phyloP scores from a whole-genome alignment of 441 rosid species.

The California macrophylla region DNA sequence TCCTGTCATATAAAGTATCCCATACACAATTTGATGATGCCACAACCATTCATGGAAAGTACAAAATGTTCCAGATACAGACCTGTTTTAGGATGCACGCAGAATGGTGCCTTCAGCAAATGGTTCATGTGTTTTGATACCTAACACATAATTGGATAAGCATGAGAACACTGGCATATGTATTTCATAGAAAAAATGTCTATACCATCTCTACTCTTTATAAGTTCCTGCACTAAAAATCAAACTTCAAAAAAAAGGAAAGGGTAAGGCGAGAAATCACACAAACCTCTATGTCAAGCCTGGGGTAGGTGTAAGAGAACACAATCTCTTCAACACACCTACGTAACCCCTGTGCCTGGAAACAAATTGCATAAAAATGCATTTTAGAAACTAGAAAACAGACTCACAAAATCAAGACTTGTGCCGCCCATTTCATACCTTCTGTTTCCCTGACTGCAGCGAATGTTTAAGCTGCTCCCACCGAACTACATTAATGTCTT shows the following conservation, averaged over 20 bases:
- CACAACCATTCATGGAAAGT: background rate
- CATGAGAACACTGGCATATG: conserved; percentile 2
- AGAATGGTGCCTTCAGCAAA: conserved; percentile 93
- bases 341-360: conserved; percentile 52
- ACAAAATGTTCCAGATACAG: conserved; percentile 7
- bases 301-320: conserved; percentile 73
- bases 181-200: background rate
- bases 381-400: background rate
- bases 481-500: conserved; percentile 53
- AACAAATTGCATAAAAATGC: conserved; percentile 11
- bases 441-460: conserved; percentile 59
- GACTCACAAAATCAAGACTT: conserved; percentile 11
- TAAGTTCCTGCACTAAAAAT: conserved; percentile 1
- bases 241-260: conserved; percentile 2
- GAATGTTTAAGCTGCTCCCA: conserved; percentile 73
- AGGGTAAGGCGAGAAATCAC: background rate
- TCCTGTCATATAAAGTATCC: background rate
- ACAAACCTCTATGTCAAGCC: conserved; percentile 84
- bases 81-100: conserved; percentile 95
- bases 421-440: conserved; percentile 33
- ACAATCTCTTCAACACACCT: conserved; percentile 84
- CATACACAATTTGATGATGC: background rate
- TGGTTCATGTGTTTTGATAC: conserved; percentile 96
- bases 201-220: background rate
- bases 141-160: conserved; percentile 25